Conservation (phyloP, 73 alveolate genomes). For the Durusdinium trenchii region DNA sequence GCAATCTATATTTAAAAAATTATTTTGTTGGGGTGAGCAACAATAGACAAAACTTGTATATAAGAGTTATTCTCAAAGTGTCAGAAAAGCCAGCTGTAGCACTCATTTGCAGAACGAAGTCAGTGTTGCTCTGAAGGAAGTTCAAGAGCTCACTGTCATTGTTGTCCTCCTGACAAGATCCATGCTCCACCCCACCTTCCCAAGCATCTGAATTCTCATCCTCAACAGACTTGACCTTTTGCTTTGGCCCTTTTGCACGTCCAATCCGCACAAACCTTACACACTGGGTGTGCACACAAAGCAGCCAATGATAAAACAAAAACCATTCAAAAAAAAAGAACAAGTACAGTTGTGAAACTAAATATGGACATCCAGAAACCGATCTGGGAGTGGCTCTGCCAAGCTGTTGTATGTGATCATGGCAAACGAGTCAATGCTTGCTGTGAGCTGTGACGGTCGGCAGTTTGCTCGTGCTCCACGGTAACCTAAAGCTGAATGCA, state of each 20-base stretch:
- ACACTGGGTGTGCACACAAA: background rate
- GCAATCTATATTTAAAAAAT: background rate
- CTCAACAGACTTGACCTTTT: background rate
- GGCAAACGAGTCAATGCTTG: constrained; percentile 20
- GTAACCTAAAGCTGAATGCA: too few species aligned
- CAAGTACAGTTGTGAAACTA: too few species aligned
- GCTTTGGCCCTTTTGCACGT: background rate
- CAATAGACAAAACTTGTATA: background rate
- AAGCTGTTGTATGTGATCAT: constrained; percentile 14
- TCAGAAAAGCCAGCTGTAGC: constrained; percentile 15
- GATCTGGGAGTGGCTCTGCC: constrained; percentile 25
- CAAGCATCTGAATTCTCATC: background rate
- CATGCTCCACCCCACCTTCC: background rate
- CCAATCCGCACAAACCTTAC: background rate
- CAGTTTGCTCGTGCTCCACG: too few species aligned
- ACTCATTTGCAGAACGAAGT: background rate
- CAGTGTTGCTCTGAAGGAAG: background rate
- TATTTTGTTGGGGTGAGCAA: background rate
- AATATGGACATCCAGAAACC: background rate
- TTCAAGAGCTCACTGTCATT: background rate
- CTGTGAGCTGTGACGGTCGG: background rate
- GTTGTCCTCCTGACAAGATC: background rate
- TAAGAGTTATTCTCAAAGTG: background rate
- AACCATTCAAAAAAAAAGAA: background rate
- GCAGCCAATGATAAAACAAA: background rate